phyloP scores from a whole-genome alignment of 306 rosid genomes.

The Begonia fuchsioides region DNA sequence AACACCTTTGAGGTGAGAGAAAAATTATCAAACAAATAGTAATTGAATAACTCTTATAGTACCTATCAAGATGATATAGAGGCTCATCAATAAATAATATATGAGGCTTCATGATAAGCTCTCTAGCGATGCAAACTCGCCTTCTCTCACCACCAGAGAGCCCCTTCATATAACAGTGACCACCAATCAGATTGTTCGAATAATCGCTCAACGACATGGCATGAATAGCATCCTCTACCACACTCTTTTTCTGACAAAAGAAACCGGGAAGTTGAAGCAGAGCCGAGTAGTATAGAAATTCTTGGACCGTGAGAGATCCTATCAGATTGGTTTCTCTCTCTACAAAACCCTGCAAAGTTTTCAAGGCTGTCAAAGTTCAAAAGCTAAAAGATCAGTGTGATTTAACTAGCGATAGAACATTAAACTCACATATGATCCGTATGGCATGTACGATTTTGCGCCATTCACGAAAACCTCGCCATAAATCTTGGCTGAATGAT shows the following conservation, averaged over 20 bases:
- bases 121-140: slow-evolving; percentile 90
- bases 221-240: slow-evolving; percentile 92
- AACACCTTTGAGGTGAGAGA: too few relatives aligned
- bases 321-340: slow-evolving; percentile 81
- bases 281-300: slow-evolving; percentile 85
- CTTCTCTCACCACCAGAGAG: slow-evolving; percentile 91
- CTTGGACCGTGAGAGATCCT: slow-evolving; percentile 94
- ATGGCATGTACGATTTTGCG: slow-evolving; percentile 45
- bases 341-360: slow-evolving; percentile 65
- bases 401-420: neutral
- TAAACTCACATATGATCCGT: slow-evolving; percentile 85
- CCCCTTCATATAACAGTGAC: slow-evolving; percentile 94
- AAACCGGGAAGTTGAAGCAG: slow-evolving; percentile 92
- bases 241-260: slow-evolving; percentile 80
- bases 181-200: slow-evolving; percentile 90
- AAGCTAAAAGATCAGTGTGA: slow-evolving; percentile 5
- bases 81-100: slow-evolving; percentile 91
- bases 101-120: slow-evolving; percentile 94
- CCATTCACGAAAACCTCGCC: slow-evolving; percentile 94
- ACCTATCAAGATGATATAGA: slow-evolving; percentile 93
- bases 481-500: slow-evolving; percentile 62
- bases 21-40: too few relatives aligned
- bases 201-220: slow-evolving; percentile 88
- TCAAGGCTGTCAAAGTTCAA: neutral
- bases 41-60: neutral